Base-by-base conservation (phyloP, 495 filamentous ascomycete genomes). In the Aspergillus ostianus region DNA sequence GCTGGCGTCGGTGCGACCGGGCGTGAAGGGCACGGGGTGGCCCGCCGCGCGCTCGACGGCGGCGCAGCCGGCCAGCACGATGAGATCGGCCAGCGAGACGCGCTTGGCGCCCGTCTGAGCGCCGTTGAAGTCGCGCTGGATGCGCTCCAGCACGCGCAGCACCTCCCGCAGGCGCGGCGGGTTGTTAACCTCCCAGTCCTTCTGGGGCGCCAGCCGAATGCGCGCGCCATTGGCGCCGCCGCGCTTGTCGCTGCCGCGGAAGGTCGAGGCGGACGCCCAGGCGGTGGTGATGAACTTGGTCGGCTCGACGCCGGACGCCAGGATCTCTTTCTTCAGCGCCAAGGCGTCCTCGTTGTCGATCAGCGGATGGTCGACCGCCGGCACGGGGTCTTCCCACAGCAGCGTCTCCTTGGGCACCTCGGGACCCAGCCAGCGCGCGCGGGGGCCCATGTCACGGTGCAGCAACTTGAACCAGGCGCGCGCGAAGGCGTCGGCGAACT, bases 391-490 rank as follows among this genome's bases (percentile, higher is more conserved):
- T 67, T 89, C 82, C 87, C 87, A 90, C 63, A 82, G 56, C 27
- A 85, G 73, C 44, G 71, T 74, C 72, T 90, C 87, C 9, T 70
- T 66, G 12, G 87, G 87, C 12, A 88, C 75, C 73, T 90, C 87
- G 27, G 87, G 87, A 51, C 87, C 87, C 57, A 89, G 66, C 76
- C 84, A 90, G 68, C 85, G 85, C 36, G 77, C 64, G 19, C 85
- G 80, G 17, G 87, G 87, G 17, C 87, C 87, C 74, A 90, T 79
- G 68, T 90, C 87, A 72, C 87, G 85, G 75, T 90, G 87, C 41
- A 87, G 75, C 55, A 90, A 80, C 82, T 90, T 90, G 82, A 90
- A 90, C 87, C 87, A 90, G 53, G 87, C 87, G 51, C 83, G 82
- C 48, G 81, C 74, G 64, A 90, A 90, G 6, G 77, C 85, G 59